Evolutionary conservation across 2,329 filamentous ascomycete genomes (phyloP).

Genomic region (Phialophora verrucosa): DNA sequence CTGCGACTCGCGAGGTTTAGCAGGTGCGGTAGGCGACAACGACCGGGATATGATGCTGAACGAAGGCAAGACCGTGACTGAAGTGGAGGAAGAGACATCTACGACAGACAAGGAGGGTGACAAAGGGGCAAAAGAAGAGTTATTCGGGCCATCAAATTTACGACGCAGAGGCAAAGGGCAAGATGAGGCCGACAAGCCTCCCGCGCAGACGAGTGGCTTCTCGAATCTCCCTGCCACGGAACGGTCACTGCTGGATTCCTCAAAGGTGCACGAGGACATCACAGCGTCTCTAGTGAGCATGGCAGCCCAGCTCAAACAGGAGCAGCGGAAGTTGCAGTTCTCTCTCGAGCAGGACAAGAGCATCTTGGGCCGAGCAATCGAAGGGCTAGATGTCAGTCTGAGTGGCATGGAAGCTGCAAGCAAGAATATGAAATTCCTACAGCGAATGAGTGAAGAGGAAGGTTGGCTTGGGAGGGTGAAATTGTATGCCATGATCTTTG

Average conservation of each 20-base stretch:
- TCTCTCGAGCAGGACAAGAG: conserved; percentile 61
- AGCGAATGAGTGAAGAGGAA: conserved; percentile 82
- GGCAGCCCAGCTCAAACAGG: conserved; percentile 59
- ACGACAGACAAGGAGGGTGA: conserved; percentile 11
- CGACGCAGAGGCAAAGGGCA: conserved; percentile 30
- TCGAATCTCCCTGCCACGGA: conserved; percentile 61
- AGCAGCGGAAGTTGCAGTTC: conserved; percentile 36
- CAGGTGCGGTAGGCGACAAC: background rate
- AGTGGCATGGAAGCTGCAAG: conserved; percentile 76
- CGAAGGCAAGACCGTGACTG: conserved; percentile 29
- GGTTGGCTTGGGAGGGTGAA: conserved; percentile 85
- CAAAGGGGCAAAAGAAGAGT: conserved; percentile 17
- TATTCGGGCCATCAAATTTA: conserved; percentile 34
- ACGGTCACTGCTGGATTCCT: conserved; percentile 75
- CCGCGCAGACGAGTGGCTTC: conserved; percentile 38
- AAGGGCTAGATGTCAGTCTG: conserved; percentile 78
- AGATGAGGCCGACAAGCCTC: conserved; percentile 15
- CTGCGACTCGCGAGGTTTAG: background rate
- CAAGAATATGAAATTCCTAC: conserved; percentile 75
- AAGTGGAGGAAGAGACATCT: background rate
- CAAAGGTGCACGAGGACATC: conserved; percentile 80
- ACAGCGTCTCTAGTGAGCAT: conserved; percentile 81
- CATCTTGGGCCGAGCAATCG: conserved; percentile 71
- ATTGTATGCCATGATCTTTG: conserved; percentile 83
- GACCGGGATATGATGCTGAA: conserved; percentile 19